Base-by-base conservation (phyloP, 495 filamentous ascomycete genomes). In the Daldinia caldariorum region DNA sequence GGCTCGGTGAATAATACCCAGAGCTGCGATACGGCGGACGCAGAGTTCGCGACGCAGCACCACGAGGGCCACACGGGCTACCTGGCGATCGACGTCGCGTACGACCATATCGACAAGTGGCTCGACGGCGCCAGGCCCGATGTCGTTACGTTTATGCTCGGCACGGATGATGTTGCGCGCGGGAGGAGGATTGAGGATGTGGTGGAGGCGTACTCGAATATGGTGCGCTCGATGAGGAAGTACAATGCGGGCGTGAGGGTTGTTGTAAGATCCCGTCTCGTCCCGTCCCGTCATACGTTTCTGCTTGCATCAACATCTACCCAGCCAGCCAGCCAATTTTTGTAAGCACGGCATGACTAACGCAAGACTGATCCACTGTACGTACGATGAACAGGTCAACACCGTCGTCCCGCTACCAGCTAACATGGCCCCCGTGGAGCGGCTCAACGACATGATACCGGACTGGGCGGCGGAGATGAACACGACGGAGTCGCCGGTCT, bases 1-100 rank as follows among this genome's bases (percentile, higher is more conserved):
- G 81, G 81, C 6, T 79, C 77, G 37, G 66, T 76, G 67, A 79
- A 77, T 58, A 80, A 78, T 69, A 76, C 78, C 18, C 74, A 78
- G 61, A 71, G 70, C 61, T 80, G 78, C 74, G 57, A 59, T 8
- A 75, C 72, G 3, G 41, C 68, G 35, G 73, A 74, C 66, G 75
- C 59, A 56, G 79, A 82, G 35, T 66, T 68, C n/a, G 38, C 12
- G 3, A 68, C n/a, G 13, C 71, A 76, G 47, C 74, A 79, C 57
- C 78, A 83, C 66, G 82, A 83, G 66, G 82, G 82, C 41, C 82
- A 83, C 59, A 72, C 78, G 18, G 80, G 82, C 22, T 82, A 76
- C 53, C 74, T 81, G 7, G 81, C 81, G 49, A 75, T 80, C 68
- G 76, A 83, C 63, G 80, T 83, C 51, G 81, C 80, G 29, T 79